Evolutionary conservation across 1,139 yeast species (phyloP).

Genomic region (Blastobotrys capitulatus): DNA sequence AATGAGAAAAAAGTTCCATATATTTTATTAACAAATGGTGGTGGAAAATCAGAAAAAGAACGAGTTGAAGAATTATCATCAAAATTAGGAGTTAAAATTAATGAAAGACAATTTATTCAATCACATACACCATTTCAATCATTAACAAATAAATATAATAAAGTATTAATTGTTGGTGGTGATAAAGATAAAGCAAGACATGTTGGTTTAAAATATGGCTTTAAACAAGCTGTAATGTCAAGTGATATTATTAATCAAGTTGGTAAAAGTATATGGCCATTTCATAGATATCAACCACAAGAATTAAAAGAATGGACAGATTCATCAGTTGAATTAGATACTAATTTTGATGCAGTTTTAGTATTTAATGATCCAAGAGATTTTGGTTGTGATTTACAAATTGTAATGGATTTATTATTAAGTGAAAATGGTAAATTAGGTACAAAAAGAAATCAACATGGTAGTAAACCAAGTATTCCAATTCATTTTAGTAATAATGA

Average conservation of each 20-base stretch:
- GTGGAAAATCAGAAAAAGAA: slow-evolving; percentile 67
- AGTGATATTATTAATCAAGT: slow-evolving; percentile 53
- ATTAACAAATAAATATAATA: slow-evolving; percentile 46
- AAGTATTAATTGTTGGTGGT: slow-evolving; percentile 84
- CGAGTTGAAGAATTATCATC: slow-evolving; percentile 54
- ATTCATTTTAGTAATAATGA: slow-evolving; percentile 85
- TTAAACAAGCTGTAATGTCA: slow-evolving; percentile 69
- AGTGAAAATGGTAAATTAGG: slow-evolving; percentile 63
- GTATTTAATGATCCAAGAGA: slow-evolving; percentile 92
- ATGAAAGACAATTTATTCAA: slow-evolving; percentile 67
- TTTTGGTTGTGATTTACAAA: slow-evolving; percentile 79
- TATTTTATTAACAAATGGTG: slow-evolving; percentile 86
- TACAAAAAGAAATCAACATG: slow-evolving; percentile 41
- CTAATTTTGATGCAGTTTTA: slow-evolving; percentile 68
- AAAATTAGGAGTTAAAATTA: slow-evolving; percentile 43
- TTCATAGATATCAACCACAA: slow-evolving; percentile 47
- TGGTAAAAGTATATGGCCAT: slow-evolving; percentile 58
- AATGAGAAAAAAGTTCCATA: slow-evolving; percentile 62
- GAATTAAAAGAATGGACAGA: slow-evolving; percentile 46
- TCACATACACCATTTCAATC: slow-evolving; percentile 87
- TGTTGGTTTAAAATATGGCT: slow-evolving; percentile 77
- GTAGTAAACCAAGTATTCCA: slow-evolving; percentile 58
- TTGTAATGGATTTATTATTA: slow-evolving; percentile 65
- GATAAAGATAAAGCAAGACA: slow-evolving; percentile 60
- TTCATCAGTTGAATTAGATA: slow-evolving; percentile 31